Evolutionary conservation across 1,284 basidiomycete species (phyloP).

Genomic region (Moesziomyces globuligerus): DNA sequence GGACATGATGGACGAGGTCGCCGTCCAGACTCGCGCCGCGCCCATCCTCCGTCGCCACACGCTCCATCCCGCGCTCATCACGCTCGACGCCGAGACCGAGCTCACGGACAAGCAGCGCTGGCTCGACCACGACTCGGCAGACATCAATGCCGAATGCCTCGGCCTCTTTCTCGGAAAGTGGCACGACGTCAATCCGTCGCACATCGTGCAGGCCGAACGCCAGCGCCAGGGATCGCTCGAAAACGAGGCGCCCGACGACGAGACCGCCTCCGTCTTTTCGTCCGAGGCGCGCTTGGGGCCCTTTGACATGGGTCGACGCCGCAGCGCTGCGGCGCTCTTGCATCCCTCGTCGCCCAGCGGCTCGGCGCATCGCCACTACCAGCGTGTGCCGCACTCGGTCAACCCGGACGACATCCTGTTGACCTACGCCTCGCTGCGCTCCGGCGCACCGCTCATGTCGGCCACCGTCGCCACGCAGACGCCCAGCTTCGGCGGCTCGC

Average conservation of each 20-base stretch:
- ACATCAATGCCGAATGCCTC: constrained; percentile 77
- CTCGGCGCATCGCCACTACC: constrained; percentile 27
- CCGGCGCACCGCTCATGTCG: constrained; percentile 42
- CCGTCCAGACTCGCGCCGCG: constrained; percentile 68
- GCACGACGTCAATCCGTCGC: constrained; percentile 44
- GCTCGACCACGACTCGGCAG: constrained; percentile 75
- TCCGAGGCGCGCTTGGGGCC: constrained; percentile 27
- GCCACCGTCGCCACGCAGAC: constrained; percentile 10
- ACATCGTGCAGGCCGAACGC: constrained; percentile 36
- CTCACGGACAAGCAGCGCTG: constrained; percentile 76
- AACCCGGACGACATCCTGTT: constrained; percentile 49
- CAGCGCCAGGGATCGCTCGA: constrained; percentile 26
- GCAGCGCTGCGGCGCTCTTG: constrained; percentile 24
- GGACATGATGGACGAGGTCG: constrained; percentile 74
- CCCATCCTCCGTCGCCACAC: constrained; percentile 77
- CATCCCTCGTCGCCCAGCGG: constrained; percentile 36
- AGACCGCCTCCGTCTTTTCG: constrained; percentile 30
- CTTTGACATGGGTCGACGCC: constrained; percentile 34
- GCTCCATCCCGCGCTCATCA: constrained; percentile 79
- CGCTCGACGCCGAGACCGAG: constrained; percentile 75
- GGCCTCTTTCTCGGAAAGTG: constrained; percentile 64
- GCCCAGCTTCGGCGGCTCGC: constrained; percentile 7
- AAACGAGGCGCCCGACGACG: constrained; percentile 26
- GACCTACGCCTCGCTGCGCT: constrained; percentile 47
- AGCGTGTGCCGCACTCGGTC: constrained; percentile 34